Base-by-base conservation (phyloP, 1,284 basidiomycete genomes). In the Boletellus deceptivus region DNA sequence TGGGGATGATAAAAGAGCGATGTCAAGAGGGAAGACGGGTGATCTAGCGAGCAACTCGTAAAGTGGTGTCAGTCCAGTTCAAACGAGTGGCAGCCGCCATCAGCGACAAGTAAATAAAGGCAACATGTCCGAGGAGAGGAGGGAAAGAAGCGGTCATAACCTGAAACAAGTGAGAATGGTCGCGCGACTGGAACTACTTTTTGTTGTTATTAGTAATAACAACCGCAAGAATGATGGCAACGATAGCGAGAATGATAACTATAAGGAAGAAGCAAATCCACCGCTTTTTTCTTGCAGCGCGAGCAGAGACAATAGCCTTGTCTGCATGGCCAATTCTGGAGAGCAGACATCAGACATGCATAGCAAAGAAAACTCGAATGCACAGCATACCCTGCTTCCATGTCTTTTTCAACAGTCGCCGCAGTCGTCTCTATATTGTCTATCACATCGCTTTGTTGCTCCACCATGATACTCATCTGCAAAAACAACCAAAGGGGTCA, bases 391-490 rank as follows among this genome's bases (percentile, higher is more conserved):
- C 91, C 92, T 46, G 77, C 74, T 73, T 93, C 88, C 51, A 89
- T 83, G 66, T 97, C 91, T 55, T 84, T 82, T 69, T 90, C 84
- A 6, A 89, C 89, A 14, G 72, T 73, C 10, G 72, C 78, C 14
- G 92, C 91, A 57, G 85, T 80, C 17, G 80, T 75, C 69, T 96
- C 86, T 62, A 97, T 88, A 50, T 79, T 80, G 58, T 84, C 81
- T 63, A 98, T 87, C 16, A 82, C 80, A 58, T 96, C 93, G 58
- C 93, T 90, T 71, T 97, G 93, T 70, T 96, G 91, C 64, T 94
- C 91, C 31, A 97, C 92, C 57, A 96, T 78, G 62, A 95, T 86
- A 59, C 86, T 84, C 84, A 93, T 92, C 87, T 90, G 49, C 17
- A 57, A 27, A 50, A 41, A 13, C 20, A 48, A 8, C 25, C 25